Percentiles rank a stretch among this genome's conserved stretches.
phyloP scores from a whole-genome alignment of 1,284 basidiomycete species.

The Melampsora americana region DNA sequence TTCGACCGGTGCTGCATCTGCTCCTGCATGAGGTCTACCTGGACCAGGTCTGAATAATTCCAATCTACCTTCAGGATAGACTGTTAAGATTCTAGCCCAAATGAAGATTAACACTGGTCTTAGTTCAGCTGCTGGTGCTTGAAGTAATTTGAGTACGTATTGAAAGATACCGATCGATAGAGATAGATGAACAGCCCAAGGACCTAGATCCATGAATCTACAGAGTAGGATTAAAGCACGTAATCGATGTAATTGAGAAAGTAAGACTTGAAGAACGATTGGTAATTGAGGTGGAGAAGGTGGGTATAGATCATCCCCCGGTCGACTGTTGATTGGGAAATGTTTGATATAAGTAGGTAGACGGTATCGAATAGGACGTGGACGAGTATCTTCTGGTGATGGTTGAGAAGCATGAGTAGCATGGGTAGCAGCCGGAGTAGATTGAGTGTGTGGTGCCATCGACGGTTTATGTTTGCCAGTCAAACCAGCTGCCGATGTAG shows the following conservation, averaged over 20 bases:
- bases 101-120: constrained; percentile 43
- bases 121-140: constrained; percentile 42
- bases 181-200: constrained; percentile 44
- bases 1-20: constrained; percentile 34
- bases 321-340: constrained; percentile 33
- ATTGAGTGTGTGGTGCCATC: not conserved
- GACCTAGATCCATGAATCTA: constrained; percentile 43
- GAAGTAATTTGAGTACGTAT: constrained; percentile 43
- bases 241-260: constrained; percentile 40
- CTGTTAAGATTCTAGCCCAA: constrained; percentile 44
- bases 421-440: constrained; percentile 3
- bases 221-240: constrained; percentile 36
- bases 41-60: constrained; percentile 25
- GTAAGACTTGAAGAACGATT: constrained; percentile 44
- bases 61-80: constrained; percentile 42
- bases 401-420: not conserved
- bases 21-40: constrained; percentile 4
- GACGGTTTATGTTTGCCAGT: constrained; percentile 8
- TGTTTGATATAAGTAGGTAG: constrained; percentile 36
- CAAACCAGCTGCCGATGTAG: not conserved
- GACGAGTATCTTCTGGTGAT: not conserved
- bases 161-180: constrained; percentile 44
- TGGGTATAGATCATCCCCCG: constrained; percentile 33
- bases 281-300: constrained; percentile 43
- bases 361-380: constrained; percentile 30